phyloP scores from a whole-genome alignment of 2,329 filamentous ascomycete species.

The Ceratocystis eucalypticola region DNA sequence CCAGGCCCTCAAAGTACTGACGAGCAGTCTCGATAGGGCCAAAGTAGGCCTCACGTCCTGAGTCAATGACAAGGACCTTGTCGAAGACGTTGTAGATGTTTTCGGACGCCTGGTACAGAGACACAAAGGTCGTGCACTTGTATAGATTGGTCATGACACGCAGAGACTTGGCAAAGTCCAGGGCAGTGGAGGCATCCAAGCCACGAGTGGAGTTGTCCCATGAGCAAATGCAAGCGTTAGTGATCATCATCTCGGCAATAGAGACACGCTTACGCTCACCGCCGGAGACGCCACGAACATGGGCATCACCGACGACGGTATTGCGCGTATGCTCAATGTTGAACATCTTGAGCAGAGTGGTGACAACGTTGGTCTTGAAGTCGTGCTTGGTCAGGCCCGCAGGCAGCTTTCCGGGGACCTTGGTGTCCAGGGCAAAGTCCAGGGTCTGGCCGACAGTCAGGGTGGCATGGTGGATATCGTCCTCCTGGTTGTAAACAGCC shows the following conservation, averaged over 20 bases:
- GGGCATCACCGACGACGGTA: slow-evolving; percentile 72
- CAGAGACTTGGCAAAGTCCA: slow-evolving; percentile 55
- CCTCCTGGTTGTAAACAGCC: slow-evolving; percentile 74
- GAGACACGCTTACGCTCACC: slow-evolving; percentile 69
- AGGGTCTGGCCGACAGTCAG: slow-evolving; percentile 81
- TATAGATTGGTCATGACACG: slow-evolving; percentile 74
- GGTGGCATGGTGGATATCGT: slow-evolving; percentile 74
- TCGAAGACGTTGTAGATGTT: slow-evolving; percentile 69
- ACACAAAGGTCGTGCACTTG: slow-evolving; percentile 72
- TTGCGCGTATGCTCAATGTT: slow-evolving; percentile 80
- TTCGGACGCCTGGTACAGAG: slow-evolving; percentile 73
- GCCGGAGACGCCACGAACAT: slow-evolving; percentile 67
- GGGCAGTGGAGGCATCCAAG: slow-evolving; percentile 52
- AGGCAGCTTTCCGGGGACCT: slow-evolving; percentile 68
- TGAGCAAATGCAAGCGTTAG: slow-evolving; percentile 54
- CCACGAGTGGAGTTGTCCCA: slow-evolving; percentile 67
- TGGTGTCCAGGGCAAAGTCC: slow-evolving; percentile 70
- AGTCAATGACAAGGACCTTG: slow-evolving; percentile 71
- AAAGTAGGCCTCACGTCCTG: slow-evolving; percentile 62
- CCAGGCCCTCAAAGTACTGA: slow-evolving; percentile 61
- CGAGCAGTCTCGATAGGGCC: slow-evolving; percentile 55
- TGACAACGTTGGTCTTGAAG: slow-evolving; percentile 64
- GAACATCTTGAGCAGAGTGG: slow-evolving; percentile 75
- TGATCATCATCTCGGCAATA: slow-evolving; percentile 73
- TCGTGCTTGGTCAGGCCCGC: slow-evolving; percentile 56